Conservation (phyloP, 306 rosid species). For the Abrus pulchellus region DNA sequence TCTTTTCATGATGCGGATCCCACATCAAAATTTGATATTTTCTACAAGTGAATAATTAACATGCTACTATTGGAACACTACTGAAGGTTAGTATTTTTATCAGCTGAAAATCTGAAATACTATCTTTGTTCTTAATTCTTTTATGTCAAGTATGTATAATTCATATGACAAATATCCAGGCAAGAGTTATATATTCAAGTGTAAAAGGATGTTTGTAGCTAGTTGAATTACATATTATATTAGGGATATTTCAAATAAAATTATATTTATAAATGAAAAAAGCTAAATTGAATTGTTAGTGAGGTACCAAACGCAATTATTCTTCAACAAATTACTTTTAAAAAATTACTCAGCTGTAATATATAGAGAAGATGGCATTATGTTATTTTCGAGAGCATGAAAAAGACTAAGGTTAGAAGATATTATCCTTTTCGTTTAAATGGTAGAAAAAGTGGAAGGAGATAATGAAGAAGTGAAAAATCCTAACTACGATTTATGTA, state of each 20-base stretch:
- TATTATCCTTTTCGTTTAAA: neutral
- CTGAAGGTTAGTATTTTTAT: neutral
- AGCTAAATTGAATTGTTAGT: neutral
- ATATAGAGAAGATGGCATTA: neutral
- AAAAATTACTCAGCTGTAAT: too few relatives aligned
- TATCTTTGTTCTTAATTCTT: neutral
- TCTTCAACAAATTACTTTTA: neutral
- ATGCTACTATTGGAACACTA: neutral
- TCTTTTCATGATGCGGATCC: conserved; percentile 13
- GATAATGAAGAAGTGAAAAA: conserved; percentile 14
- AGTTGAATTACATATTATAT: neutral
- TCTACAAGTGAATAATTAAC: neutral
- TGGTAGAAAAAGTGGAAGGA: neutral
- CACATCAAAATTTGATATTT: neutral
- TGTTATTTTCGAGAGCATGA: neutral
- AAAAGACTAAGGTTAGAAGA: neutral
- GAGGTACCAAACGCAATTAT: neutral
- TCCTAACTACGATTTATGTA: neutral
- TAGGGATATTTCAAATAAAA: neutral
- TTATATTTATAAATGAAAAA: neutral
- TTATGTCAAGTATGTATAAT: neutral
- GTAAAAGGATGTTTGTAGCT: neutral
- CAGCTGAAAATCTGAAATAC: conserved; percentile 11
- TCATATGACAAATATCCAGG: neutral
- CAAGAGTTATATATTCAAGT: neutral